A percentile compares a stretch with the other conserved stretches of the same genome.
These are phyloP conservation scores for Iris pallida DNA, from an alignment of 116 monocot species.

Conservation along the genomic window DNA sequence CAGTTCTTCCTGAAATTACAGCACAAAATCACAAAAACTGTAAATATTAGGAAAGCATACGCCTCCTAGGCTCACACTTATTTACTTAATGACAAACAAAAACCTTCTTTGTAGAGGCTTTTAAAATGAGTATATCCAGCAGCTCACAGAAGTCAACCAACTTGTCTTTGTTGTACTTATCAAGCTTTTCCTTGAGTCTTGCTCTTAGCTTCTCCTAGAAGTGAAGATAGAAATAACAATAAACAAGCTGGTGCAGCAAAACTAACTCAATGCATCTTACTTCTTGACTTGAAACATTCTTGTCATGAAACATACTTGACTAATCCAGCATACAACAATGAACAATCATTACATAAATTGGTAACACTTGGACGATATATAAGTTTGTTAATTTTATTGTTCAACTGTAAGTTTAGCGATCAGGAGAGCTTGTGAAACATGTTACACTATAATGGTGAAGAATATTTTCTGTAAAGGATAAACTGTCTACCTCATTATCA, in stretches of 20 bases:
- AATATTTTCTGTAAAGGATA: no score
- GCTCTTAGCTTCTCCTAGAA: slow-evolving; percentile 67
- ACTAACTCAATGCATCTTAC: no score
- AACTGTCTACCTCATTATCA: slow-evolving; percentile 54
- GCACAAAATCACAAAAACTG: background rate
- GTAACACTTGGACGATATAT: no score
- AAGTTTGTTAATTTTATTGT: no score
- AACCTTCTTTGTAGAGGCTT: slow-evolving; percentile 70
- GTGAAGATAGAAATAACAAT: background rate
- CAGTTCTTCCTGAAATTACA: slow-evolving; percentile 70
- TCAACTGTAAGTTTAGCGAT: no score
- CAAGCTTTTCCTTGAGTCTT: slow-evolving; percentile 79
- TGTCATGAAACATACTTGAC: no score
- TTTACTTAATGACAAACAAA: background rate
- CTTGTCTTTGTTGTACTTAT: slow-evolving; percentile 71
- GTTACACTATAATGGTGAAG: no score
- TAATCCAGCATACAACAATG: no score
- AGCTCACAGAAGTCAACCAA: slow-evolving; percentile 83
- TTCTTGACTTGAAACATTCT: no score
- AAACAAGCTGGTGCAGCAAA: background rate
- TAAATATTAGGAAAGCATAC: background rate
- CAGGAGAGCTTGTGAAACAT: no score
- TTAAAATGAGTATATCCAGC: slow-evolving; percentile 57
- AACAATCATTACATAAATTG: no score
- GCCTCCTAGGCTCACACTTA: background rate